Evolutionary conservation across 108 stramenopile species (phyloP), one percentile per base, ranked within the genome.

Genomic region (Asterionellopsis glacialis): DNA sequence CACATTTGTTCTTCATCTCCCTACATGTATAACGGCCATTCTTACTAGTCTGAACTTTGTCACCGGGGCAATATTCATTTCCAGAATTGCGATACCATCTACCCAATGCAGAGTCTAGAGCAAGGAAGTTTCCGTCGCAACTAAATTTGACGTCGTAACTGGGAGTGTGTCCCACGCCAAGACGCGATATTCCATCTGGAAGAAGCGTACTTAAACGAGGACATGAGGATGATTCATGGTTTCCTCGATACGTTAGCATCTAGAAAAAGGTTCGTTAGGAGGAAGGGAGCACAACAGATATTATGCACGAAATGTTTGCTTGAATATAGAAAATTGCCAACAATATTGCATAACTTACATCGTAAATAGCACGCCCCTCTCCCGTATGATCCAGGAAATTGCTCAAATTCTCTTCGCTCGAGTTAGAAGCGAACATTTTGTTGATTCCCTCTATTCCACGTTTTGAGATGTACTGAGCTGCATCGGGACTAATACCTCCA

Each of bases 111-210:
- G 83, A 84, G 58, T 84, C 83, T 40, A 84, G 49, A 11, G 83
- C 83, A 16, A 80, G 55, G 57, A 84, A 81, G 10, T 55, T 24
- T 18, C 64, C 67, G 47, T 66, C 65, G 55, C 83, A 84, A 45
- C 58, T 39, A 0, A 76, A 49, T 27, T 71, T 70, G 2, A 84
- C 65, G 14, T 67, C 44, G 11, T 47, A 41, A n/a, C 71, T 70
- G 0, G 83, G 83, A 19, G 83, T 84, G 47, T 84, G 83, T 1
- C 83, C 83, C 13, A 84, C 83, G 24, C 62, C 81, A 45, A 82
- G 71, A 23, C 72, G 62, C 41, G 60, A 61, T n/a, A 75, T 68
- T 7, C 65, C 72, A 22, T 45, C 44, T 41, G 59, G 28, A 27
- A 82, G 41, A 1, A 56, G 44, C 2, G 39, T 12, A 39, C 65